phyloP scores from a whole-genome alignment of 768 basidiomycete species.

The Galerina sulciceps region DNA sequence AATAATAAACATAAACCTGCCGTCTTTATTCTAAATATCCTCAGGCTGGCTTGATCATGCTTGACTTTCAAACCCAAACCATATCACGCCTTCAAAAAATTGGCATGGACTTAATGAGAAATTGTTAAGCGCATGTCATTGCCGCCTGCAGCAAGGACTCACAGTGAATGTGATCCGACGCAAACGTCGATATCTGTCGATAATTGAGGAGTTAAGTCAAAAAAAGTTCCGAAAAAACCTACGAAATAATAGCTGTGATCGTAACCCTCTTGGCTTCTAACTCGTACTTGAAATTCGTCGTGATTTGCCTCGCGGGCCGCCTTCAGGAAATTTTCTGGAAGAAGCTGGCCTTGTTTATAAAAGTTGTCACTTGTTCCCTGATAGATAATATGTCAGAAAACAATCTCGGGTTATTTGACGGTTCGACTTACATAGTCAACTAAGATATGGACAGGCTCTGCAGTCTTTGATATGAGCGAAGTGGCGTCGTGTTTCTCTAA shows the following conservation, averaged over 20 bases:
- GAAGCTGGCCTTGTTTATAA: slow-evolving; percentile 83
- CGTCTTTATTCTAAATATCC: background rate
- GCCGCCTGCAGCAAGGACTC: slow-evolving; percentile 32
- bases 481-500: slow-evolving; percentile 81
- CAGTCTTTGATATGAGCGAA: slow-evolving; percentile 68
- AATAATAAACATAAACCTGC: background rate
- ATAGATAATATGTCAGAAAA: background rate
- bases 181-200: slow-evolving; percentile 84
- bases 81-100: slow-evolving; percentile 75
- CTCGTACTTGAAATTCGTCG: slow-evolving; percentile 74
- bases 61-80: background rate
- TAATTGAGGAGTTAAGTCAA: background rate
- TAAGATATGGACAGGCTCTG: slow-evolving; percentile 74
- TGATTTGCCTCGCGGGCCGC: slow-evolving; percentile 77
- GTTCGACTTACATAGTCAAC: slow-evolving; percentile 75
- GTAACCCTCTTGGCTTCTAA: slow-evolving; percentile 82
- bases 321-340: slow-evolving; percentile 86
- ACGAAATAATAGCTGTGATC: slow-evolving; percentile 92
- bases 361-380: slow-evolving; percentile 88
- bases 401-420: background rate
- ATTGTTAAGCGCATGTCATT: slow-evolving; percentile 13
- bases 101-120: slow-evolving; percentile 77
- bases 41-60: background rate
- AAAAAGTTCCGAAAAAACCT: slow-evolving; percentile 18
- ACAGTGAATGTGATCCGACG: slow-evolving; percentile 90